Conservation (phyloP, 345 rosid species). For the Reutealis trisperma region DNA sequence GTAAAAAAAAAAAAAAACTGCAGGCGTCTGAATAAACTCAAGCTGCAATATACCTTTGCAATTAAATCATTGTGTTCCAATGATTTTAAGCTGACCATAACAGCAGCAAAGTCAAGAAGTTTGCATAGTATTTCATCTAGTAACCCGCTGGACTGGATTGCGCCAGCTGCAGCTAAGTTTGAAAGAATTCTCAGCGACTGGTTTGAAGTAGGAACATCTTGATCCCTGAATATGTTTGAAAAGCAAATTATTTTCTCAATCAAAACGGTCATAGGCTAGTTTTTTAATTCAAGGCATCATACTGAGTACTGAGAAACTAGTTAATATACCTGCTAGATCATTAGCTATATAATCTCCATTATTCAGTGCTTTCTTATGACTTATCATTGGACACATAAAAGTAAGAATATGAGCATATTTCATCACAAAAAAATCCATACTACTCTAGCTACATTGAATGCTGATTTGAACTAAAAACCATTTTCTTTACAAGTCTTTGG, state of each 20-base stretch:
- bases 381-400: not conserved
- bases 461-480: not conserved
- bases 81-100: conserved; percentile 57
- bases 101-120: conserved; percentile 65
- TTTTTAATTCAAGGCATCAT: conserved; percentile 8
- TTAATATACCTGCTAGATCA: not conserved
- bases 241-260: conserved; percentile 19
- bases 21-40: conserved; percentile 1
- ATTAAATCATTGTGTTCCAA: conserved; percentile 56
- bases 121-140: conserved; percentile 64
- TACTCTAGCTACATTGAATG: not conserved
- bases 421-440: not conserved
- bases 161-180: conserved; percentile 80
- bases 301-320: conserved; percentile 7
- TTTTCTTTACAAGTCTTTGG: too few species aligned
- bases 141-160: conserved; percentile 50
- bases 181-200: conserved; percentile 86
- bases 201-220: conserved; percentile 56
- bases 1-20: conserved; percentile 8
- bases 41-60: conserved; percentile 60
- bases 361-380: not conserved
- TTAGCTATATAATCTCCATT: not conserved
- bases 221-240: conserved; percentile 56
- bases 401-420: not conserved
- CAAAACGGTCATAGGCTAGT: conserved; percentile 3